Base-by-base conservation (phyloP, 1,139 yeast species). In the Nakaseomyces bracarensis region DNA sequence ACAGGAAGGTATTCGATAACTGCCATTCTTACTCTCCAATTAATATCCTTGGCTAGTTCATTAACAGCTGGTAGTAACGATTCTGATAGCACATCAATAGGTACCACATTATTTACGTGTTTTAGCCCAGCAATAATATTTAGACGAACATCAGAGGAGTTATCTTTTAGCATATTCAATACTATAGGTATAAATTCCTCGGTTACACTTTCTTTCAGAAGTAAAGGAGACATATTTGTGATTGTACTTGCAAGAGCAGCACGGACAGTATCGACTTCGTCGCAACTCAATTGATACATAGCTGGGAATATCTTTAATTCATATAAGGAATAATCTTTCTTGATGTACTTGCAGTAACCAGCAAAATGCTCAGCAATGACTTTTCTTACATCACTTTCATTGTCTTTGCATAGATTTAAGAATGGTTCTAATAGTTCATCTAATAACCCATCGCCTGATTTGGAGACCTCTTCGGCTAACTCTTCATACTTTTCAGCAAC, bases 11-110 rank as follows among this genome's bases (percentile, higher is more conserved):
- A 93, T 63, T 93, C 96, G 58, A 93, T 93, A 49, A 93, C 91
- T 13, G 98, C 98, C 61, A 93, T 73, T 59, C 98, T 79, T 22
- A 93, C 97, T 58, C 98, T 78, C 99, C 99, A 93, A 60, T 89
- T 93, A 55, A 82, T 82, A 66, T 93, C 98, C 61, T 87, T 93
- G 7, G 98, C 97, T 51, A 93, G 74, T 55, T 91, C 96, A 19
- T 95, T 82, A 49, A 93, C 89, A 2, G 98, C 98, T 4, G 99
- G 99, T 51, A 93, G 71, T 49, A 93, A 72, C 40, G 87, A 82
- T 55, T 89, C 89, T 30, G 95, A 80, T 52, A 93, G 71, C 51
- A 84, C 70, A 54, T 83, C 89, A 53, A 91, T 86, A 26, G 98
- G 98, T 56, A 91, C 85, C 43, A 91, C 95, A 56, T 87, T 93